These are phyloP conservation scores for Fusarium equiseti DNA, from an alignment of 2,329 filamentous ascomycete genomes.

Conservation along the genomic window DNA sequence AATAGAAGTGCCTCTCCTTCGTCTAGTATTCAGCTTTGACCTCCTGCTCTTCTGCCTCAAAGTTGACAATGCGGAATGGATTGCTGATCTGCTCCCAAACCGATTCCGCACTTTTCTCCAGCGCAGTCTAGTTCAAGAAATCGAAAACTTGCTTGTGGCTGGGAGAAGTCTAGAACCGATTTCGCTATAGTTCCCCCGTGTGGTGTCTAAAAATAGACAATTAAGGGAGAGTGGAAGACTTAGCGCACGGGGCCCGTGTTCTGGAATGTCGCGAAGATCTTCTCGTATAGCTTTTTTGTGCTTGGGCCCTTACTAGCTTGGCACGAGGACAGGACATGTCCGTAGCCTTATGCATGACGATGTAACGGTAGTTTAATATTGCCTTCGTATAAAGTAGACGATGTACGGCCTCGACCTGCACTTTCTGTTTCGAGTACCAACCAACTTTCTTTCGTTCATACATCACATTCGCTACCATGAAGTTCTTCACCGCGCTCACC, in stretches of 20 bases:
- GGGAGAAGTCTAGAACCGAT: no score
- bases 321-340: background rate
- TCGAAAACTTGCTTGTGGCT: no score
- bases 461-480: background rate
- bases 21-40: background rate
- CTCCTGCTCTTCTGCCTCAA: no score
- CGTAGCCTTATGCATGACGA: background rate
- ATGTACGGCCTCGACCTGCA: background rate
- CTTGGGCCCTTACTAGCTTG: background rate
- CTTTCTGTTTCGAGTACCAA: background rate
- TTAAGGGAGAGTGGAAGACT: background rate
- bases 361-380: background rate
- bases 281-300: background rate
- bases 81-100: background rate
- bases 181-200: no score
- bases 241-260: background rate
- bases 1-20: background rate
- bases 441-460: background rate
- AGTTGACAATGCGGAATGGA: background rate
- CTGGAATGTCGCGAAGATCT: background rate
- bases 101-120: background rate
- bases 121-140: no score
- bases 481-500: background rate
- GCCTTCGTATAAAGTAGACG: background rate
- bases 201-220: background rate